Evolutionary conservation across 805 yeast genomes (phyloP), one percentile per base, ranked within the genome.

Genomic region (Suhomyces kilbournensis): DNA sequence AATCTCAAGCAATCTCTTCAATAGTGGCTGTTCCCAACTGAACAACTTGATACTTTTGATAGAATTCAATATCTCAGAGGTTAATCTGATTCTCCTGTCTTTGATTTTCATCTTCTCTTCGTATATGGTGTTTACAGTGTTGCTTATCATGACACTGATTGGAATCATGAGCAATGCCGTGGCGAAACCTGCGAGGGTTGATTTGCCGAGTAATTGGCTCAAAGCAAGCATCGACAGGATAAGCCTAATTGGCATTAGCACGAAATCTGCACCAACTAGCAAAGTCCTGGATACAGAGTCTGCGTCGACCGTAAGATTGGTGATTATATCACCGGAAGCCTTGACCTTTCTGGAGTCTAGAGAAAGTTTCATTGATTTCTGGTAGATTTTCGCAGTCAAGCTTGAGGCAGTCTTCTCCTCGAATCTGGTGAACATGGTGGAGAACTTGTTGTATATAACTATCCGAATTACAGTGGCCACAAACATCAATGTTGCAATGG

Each of bases 291-390:
- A 88, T 26, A 90, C 71, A 55, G 87, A 75, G 46, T 72, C 71
- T 10, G 88, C 83, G 71, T 90, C 97, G 30, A 88, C 92, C 17
- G 94, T 81, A 72, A 88, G 79, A 61, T 86, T 75, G 61, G 88
- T 90, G 57, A 90, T 79, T 49, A 90, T 87, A 57, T 89, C 96
- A 58, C 96, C 96, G 2, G 92, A 80, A 1, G 90, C 70, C 57
- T 79, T 72, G 15, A 78, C 75, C 30, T 77, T 76, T 54, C 85
- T 79, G 7, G 90, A 82, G 46, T 83, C 84, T 7, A 82, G 79
- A 2, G 96, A 84, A n/a, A 91, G 69, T 17, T 66, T 74, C 52
- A 91, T 73, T 0, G 94, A 77, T 66, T 91, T 91, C 45, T 81
- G 79, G 65, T 86, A 90, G 20, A 90, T 72, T 56, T 88, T 65